A percentile compares a stretch with the other conserved stretches of the same genome.
Conservation (phyloP, 805 yeast genomes). For the Candida manassasensis region DNA sequence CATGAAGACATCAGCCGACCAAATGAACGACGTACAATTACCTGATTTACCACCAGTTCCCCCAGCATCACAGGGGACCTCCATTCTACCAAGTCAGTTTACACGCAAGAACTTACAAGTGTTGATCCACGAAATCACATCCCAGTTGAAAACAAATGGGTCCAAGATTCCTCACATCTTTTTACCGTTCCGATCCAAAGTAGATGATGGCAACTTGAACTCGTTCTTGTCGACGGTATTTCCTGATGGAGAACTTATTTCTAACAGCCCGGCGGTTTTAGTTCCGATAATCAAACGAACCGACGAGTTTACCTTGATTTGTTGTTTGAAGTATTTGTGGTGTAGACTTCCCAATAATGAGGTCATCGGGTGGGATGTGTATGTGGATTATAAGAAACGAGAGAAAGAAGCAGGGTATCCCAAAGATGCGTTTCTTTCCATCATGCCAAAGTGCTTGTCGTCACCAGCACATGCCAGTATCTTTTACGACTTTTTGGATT, state of each 20-base stretch:
- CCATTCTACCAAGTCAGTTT: slow-evolving; percentile 34
- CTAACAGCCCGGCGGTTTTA: slow-evolving; percentile 30
- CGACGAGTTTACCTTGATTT: slow-evolving; percentile 67
- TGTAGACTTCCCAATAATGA: slow-evolving; percentile 75
- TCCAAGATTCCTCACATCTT: slow-evolving; percentile 68
- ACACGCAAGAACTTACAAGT: slow-evolving; percentile 63
- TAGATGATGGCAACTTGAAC: slow-evolving; percentile 56
- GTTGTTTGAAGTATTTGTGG: slow-evolving; percentile 82
- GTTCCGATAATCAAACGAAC: slow-evolving; percentile 39
- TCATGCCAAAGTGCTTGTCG: slow-evolving; percentile 79
- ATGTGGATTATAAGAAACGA: slow-evolving; percentile 58
- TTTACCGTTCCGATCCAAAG: slow-evolving; percentile 72
- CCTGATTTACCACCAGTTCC: slow-evolving; percentile 18
- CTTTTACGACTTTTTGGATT: slow-evolving; percentile 81
- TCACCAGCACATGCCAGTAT: slow-evolving; percentile 88
- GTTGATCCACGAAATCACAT: slow-evolving; percentile 65
- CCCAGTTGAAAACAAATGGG: slow-evolving; percentile 65
- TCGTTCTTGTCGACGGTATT: slow-evolving; percentile 53
- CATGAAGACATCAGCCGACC: slow-evolving; percentile 11
- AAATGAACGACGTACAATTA: slow-evolving; percentile 17
- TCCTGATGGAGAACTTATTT: slow-evolving; percentile 49
- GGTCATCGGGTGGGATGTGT: slow-evolving; percentile 82
- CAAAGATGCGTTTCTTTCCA: slow-evolving; percentile 65
- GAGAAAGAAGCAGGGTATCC: slow-evolving; percentile 68
- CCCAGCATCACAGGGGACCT: background rate